phyloP scores from a whole-genome alignment of 129 eudicot genomes.

The Scalesia atractyloides region DNA sequence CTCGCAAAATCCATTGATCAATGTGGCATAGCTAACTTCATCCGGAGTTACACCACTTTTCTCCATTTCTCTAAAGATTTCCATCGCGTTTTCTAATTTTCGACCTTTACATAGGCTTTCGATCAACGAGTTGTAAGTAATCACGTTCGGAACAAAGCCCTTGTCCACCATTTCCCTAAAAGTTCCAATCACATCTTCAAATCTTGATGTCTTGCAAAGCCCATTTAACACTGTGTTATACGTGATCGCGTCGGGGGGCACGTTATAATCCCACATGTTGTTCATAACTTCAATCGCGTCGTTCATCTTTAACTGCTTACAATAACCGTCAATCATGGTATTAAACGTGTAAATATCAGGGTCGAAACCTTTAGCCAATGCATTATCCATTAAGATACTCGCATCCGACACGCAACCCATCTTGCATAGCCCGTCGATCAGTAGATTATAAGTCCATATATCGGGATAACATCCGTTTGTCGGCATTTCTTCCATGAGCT shows the following conservation, averaged over 20 bases:
- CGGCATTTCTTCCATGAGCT: conserved; percentile 71
- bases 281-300: conserved; percentile 65
- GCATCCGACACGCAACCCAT: conserved; percentile 88
- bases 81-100: conserved; percentile 54
- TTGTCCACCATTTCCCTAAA: conserved; percentile 71
- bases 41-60: conserved; percentile 64
- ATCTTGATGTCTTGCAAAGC: conserved; percentile 70
- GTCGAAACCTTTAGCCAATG: conserved; percentile 64
- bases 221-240: conserved; percentile 81
- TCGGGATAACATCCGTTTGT: conserved; percentile 64
- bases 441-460: conserved; percentile 78
- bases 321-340: conserved; percentile 86
- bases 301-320: conserved; percentile 76
- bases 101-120: conserved; percentile 81
- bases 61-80: conserved; percentile 64
- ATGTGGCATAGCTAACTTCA: conserved; percentile 65
- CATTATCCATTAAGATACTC: conserved; percentile 53
- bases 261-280: conserved; percentile 68
- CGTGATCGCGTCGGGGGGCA: conserved; percentile 77
- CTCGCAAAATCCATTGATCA: conserved; percentile 77
- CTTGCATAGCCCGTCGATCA: conserved; percentile 87
- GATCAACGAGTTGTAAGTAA: conserved; percentile 76
- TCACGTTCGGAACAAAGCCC: conserved; percentile 72
- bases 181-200: conserved; percentile 63
- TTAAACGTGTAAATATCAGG: conserved; percentile 93